These are phyloP conservation scores for Phaeosphaeria sp. DNA, from an alignment of 2,329 filamentous ascomycete genomes.

Conservation along the genomic window DNA sequence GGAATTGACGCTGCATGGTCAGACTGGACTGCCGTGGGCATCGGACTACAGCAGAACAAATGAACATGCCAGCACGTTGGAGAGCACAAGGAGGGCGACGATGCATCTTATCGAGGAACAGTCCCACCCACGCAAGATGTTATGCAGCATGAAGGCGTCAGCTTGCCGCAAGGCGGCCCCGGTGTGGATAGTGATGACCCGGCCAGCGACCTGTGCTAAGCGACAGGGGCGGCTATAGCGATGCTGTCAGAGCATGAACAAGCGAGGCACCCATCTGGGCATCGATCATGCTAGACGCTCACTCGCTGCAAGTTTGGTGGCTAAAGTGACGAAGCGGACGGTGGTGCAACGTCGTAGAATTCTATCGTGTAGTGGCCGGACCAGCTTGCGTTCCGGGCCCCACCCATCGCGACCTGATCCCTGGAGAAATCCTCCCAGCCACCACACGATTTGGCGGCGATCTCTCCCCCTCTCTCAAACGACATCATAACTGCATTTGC, in stretches of 20 bases:
- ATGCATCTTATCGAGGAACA: constrained; percentile 3
- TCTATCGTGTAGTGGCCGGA: constrained; percentile 28
- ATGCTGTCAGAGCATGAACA: constrained; percentile 25
- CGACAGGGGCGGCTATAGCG: constrained; percentile 36
- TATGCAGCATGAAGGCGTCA: constrained; percentile 23
- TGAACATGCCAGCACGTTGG: background rate
- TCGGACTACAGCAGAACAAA: background rate
- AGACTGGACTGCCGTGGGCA: constrained; percentile 22
- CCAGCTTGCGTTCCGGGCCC: constrained; percentile 24
- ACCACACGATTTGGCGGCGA: constrained; percentile 37
- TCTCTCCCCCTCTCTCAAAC: constrained; percentile 29
- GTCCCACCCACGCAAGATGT: constrained; percentile 12
- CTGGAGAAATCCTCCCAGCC: constrained; percentile 38
- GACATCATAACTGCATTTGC: constrained; percentile 17
- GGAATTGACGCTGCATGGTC: constrained; percentile 27
- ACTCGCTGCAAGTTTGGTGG: constrained; percentile 25
- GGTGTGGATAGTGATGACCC: constrained; percentile 28
- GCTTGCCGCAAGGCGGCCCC: constrained; percentile 27
- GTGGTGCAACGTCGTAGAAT: constrained; percentile 46
- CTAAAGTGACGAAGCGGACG: constrained; percentile 33
- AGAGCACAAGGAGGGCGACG: constrained; percentile 6
- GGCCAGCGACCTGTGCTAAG: constrained; percentile 24
- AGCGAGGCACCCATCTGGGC: constrained; percentile 23
- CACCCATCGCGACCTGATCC: constrained; percentile 11
- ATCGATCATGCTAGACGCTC: constrained; percentile 1